phyloP scores from a whole-genome alignment of 2,329 filamentous ascomycete species.

The Ceratocystis papillata region DNA sequence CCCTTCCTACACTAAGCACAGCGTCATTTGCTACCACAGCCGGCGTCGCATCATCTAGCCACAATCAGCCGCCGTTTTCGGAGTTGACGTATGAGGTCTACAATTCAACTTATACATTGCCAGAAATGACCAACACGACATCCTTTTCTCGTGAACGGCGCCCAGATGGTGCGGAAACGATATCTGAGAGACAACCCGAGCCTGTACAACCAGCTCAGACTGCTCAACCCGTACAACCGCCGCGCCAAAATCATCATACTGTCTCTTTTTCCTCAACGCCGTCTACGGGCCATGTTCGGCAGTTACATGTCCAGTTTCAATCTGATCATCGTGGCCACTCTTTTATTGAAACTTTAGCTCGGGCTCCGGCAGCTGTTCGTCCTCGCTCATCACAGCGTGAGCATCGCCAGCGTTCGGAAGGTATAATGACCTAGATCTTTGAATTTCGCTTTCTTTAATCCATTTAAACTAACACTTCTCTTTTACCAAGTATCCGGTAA shows the following conservation, averaged over 20 bases:
- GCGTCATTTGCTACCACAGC: not conserved
- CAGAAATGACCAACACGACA: not conserved
- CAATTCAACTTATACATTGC: not conserved
- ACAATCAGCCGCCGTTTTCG: not conserved
- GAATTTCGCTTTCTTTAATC: not conserved
- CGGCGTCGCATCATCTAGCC: not conserved
- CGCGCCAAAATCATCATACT: not conserved
- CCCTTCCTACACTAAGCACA: not conserved
- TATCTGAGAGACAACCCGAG: not conserved
- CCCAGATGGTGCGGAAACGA: not conserved
- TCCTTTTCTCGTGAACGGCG: not conserved
- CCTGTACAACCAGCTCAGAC: not conserved
- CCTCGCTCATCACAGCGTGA: not conserved
- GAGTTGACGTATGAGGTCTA: not conserved
- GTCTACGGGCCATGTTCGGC: not conserved
- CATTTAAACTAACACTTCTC: not conserved
- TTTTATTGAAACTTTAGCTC: not conserved
- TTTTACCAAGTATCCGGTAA: not conserved
- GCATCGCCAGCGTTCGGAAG: not conserved
- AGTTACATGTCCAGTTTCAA: not conserved
- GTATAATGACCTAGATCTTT: not conserved
- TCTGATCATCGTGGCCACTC: not conserved
- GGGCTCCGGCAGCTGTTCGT: not conserved
- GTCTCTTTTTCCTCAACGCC: not conserved
- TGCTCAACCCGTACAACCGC: not conserved